Conservation (phyloP, 371 early-diverging fungal genomes). For the Funneliformis caledonium region DNA sequence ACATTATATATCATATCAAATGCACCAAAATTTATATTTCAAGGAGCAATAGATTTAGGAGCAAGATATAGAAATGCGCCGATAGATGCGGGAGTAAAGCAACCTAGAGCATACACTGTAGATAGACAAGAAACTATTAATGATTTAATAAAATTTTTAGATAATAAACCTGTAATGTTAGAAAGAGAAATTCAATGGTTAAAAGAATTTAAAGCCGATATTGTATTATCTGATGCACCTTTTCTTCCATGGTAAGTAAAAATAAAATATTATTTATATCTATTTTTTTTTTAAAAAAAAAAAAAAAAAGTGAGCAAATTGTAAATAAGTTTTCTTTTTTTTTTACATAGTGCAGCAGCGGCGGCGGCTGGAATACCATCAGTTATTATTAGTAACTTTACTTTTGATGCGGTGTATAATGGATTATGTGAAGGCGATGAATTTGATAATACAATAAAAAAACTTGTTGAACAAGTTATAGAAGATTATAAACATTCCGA, state of each 20-base stretch:
- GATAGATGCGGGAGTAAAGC: constrained; percentile 69
- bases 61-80: constrained; percentile 56
- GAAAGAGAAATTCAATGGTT: constrained; percentile 56
- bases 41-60: constrained; percentile 29
- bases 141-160: constrained; percentile 54
- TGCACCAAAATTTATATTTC: constrained; percentile 37
- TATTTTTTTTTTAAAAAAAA: no score
- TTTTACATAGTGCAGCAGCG: constrained; percentile 56
- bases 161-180: constrained; percentile 50
- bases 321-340: neutral
- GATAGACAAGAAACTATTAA: constrained; percentile 61
- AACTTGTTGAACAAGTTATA: constrained; percentile 51
- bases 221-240: constrained; percentile 70
- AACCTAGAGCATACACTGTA: constrained; percentile 71
- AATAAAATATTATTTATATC: neutral
- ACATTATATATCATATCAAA: constrained; percentile 37
- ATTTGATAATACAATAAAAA: constrained; percentile 51
- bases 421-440: constrained; percentile 59
- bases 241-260: constrained; percentile 63
- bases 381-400: constrained; percentile 71
- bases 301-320: neutral
- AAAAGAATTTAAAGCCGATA: constrained; percentile 57
- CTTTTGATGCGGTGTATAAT: constrained; percentile 72
- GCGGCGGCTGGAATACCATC: constrained; percentile 60
- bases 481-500: constrained; percentile 61